Conservation (phyloP, 148 eudicot genomes). For the Amaranthus palmeri region DNA sequence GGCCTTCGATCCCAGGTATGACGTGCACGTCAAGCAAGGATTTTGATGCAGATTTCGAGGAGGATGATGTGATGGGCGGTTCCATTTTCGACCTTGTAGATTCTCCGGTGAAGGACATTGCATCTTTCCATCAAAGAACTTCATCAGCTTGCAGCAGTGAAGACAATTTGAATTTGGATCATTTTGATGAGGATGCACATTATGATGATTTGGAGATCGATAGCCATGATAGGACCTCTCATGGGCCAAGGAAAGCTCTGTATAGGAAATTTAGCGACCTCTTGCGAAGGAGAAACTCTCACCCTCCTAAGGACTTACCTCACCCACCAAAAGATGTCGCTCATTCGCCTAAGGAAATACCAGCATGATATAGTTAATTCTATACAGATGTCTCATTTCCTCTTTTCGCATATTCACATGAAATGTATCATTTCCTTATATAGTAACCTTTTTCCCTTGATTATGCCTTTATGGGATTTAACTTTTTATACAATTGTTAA, state of each 20-base stretch:
- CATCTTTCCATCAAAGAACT: constrained; percentile 19
- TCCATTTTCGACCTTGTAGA: constrained; percentile 61
- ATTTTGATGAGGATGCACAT: constrained; percentile 35
- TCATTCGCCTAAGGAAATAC: neutral
- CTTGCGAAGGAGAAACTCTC: constrained; percentile 36
- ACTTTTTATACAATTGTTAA: no score
- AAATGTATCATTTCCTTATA: no score
- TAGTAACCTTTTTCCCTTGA: no score
- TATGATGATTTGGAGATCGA: constrained; percentile 44
- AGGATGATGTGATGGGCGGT: constrained; percentile 48
- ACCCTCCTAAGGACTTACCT: constrained; percentile 10
- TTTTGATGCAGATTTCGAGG: constrained; percentile 39
- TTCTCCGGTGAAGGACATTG: constrained; percentile 26
- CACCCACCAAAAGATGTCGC: constrained; percentile 4
- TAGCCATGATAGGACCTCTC: constrained; percentile 18
- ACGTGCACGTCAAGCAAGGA: constrained; percentile 21
- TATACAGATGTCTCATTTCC: no score
- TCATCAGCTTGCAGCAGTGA: constrained; percentile 26
- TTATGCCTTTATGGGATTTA: no score
- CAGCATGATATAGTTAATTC: no score
- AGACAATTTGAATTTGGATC: constrained; percentile 32
- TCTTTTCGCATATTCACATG: no score
- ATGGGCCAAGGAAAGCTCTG: constrained; percentile 43
- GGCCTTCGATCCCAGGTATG: constrained; percentile 22
- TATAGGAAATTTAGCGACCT: constrained; percentile 58